Conservation (phyloP, 225 moss, liverwort and hornwort genomes). For the Sphagnum tenellum region DNA sequence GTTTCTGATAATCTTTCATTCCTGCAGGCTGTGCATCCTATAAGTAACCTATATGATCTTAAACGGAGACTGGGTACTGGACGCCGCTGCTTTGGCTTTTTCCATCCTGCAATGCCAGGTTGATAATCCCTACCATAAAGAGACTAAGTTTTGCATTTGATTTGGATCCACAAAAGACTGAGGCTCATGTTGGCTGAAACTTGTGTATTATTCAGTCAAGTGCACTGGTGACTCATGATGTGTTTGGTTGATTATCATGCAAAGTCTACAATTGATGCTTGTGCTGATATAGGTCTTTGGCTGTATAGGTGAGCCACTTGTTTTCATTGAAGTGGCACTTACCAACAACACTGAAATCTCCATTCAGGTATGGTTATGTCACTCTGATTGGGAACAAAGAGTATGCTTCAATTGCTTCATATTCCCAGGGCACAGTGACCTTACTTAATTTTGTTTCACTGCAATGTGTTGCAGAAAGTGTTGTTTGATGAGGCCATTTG, state of each 20-base stretch:
- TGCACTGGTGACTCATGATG: too few relatives aligned
- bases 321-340: slow-evolving; percentile 93
- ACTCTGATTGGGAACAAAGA: too few relatives aligned
- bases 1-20: slow-evolving; percentile 6
- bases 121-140: too few relatives aligned
- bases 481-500: slow-evolving; percentile 75
- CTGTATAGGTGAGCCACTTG: slow-evolving; percentile 75
- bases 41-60: slow-evolving; percentile 88
- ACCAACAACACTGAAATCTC: slow-evolving; percentile 62
- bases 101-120: slow-evolving; percentile 98
- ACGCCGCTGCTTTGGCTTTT: slow-evolving; percentile 91
- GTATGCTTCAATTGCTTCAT: too few relatives aligned
- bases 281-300: background rate
- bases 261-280: background rate
- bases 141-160: too few relatives aligned
- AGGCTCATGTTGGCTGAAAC: too few relatives aligned
- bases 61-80: slow-evolving; percentile 83
- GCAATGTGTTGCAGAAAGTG: slow-evolving; percentile 54
- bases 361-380: slow-evolving; percentile 52
- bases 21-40: slow-evolving; percentile 87
- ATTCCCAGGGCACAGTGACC: too few relatives aligned
- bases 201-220: too few relatives aligned
- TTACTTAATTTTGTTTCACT: background rate
- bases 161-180: too few relatives aligned
- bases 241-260: background rate